A percentile compares a stretch with the other conserved stretches of the same genome.
These are phyloP conservation scores for Nicotiana tabacum DNA, from an alignment of 257 asterid genomes.

Conservation along the genomic window DNA sequence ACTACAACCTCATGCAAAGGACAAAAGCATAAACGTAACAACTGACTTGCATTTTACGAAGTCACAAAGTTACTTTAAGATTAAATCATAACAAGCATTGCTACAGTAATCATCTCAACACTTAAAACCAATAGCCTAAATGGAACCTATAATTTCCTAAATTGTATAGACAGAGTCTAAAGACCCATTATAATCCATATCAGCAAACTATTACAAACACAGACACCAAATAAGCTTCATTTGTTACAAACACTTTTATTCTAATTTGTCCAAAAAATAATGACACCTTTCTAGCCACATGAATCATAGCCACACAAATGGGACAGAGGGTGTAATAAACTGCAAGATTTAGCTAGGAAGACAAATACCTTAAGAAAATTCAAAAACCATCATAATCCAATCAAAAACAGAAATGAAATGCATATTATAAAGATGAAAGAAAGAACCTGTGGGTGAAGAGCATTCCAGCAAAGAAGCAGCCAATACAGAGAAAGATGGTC, in stretches of 20 bases:
- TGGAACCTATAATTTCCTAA: background rate
- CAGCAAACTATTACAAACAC: background rate
- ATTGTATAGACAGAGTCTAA: background rate
- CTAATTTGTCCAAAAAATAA: no score
- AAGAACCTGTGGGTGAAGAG: conserved; percentile 52
- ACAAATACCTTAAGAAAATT: background rate
- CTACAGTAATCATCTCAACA: background rate
- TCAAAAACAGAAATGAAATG: background rate
- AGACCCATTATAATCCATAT: background rate
- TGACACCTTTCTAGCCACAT: no score
- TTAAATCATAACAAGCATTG: background rate
- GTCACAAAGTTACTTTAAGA: background rate
- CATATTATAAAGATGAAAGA: background rate
- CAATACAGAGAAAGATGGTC: conserved; percentile 61
- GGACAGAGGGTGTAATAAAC: no score
- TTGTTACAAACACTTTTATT: no score
- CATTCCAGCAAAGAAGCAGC: conserved; percentile 91
- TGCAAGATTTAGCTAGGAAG: background rate
- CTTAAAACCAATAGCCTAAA: background rate
- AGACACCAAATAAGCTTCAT: background rate
- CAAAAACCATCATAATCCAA: background rate
- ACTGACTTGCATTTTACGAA: background rate
- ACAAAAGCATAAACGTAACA: background rate
- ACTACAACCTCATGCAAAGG: background rate
- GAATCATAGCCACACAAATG: no score